A percentile compares a stretch with the other conserved stretches of the same genome.
phyloP scores from a whole-genome alignment of 208 protist genomes.

The Crithidia brevicula region DNA sequence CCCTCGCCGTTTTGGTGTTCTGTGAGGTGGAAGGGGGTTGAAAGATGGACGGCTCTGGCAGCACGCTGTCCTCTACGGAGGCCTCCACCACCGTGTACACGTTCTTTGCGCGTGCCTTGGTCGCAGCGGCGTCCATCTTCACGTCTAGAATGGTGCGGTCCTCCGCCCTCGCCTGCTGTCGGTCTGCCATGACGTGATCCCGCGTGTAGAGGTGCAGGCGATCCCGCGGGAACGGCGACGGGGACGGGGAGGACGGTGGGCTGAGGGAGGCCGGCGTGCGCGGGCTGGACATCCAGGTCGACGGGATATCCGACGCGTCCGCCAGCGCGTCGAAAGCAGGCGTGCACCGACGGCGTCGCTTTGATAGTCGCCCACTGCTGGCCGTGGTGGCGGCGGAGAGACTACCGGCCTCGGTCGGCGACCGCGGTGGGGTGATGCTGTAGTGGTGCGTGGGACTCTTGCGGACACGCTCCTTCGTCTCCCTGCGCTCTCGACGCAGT shows the following conservation, averaged over 20 bases:
- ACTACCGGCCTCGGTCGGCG: slow-evolving; percentile 3
- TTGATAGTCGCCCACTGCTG: slow-evolving; percentile 5
- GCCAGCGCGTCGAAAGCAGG: slow-evolving; percentile 15
- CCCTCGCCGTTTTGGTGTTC: neutral
- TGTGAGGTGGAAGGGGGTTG: neutral
- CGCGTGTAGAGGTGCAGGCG: slow-evolving; percentile 29
- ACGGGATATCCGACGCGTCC: slow-evolving; percentile 26
- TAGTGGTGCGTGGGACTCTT: slow-evolving; percentile 33
- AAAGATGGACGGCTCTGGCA: slow-evolving; percentile 28
- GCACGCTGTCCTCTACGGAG: neutral
- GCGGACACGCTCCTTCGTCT: slow-evolving; percentile 21
- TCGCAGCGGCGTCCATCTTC: slow-evolving; percentile 13
- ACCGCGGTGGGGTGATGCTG: slow-evolving; percentile 24
- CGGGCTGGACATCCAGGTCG: neutral
- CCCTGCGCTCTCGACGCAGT: slow-evolving; percentile 33
- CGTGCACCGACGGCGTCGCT: slow-evolving; percentile 9
- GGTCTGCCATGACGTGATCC: slow-evolving; percentile 14
- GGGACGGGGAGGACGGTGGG: neutral
- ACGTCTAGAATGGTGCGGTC: slow-evolving; percentile 40
- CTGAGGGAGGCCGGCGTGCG: neutral
- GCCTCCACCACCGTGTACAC: slow-evolving; percentile 30
- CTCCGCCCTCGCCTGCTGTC: slow-evolving; percentile 9
- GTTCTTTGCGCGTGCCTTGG: slow-evolving; percentile 20
- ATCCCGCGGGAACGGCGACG: slow-evolving; percentile 14
- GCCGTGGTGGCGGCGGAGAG: neutral